Evolutionary conservation across 2,329 filamentous ascomycete genomes (phyloP).

Genomic region (Atkinsonella hypoxylon): DNA sequence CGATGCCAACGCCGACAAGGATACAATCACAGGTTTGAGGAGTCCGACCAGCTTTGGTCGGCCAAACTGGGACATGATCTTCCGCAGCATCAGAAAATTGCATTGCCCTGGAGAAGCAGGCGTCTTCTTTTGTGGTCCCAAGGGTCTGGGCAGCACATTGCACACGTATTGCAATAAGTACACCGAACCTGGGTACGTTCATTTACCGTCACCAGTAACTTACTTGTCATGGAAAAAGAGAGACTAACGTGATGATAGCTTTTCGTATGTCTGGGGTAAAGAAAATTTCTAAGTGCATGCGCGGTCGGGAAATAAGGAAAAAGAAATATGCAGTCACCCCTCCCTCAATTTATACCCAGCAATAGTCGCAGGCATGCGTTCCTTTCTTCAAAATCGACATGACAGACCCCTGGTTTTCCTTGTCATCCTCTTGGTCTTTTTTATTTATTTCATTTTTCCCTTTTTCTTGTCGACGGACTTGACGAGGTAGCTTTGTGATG

Average conservation of each 20-base stretch:
- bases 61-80: conserved; percentile 87
- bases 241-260: conserved; percentile 25
- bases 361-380: conserved; percentile 1
- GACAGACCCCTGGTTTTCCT: neutral
- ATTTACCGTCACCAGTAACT: conserved; percentile 2
- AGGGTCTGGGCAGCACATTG: conserved; percentile 61
- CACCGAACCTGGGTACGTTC: conserved; percentile 60
- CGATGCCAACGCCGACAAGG: conserved; percentile 71
- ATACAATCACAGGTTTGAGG: conserved; percentile 71
- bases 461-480: neutral
- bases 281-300: conserved; percentile 45
- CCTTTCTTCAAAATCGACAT: neutral
- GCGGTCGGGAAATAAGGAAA: neutral
- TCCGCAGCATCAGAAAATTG: conserved; percentile 70
- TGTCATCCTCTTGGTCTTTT: neutral
- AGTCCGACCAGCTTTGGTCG: conserved; percentile 77
- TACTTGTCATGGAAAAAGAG: conserved; percentile 14
- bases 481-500: neutral
- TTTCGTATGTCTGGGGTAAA: conserved; percentile 57
- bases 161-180: conserved; percentile 85
- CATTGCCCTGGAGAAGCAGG: conserved; percentile 61
- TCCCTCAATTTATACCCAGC: conserved; percentile 1
- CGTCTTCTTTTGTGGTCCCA: conserved; percentile 80
- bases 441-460: neutral
- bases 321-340: neutral